A percentile compares a stretch with the other conserved stretches of the same genome.
These are phyloP conservation scores for Chlorella vulgaris DNA, from an alignment of 139 green algal species.

Conservation along the genomic window DNA sequence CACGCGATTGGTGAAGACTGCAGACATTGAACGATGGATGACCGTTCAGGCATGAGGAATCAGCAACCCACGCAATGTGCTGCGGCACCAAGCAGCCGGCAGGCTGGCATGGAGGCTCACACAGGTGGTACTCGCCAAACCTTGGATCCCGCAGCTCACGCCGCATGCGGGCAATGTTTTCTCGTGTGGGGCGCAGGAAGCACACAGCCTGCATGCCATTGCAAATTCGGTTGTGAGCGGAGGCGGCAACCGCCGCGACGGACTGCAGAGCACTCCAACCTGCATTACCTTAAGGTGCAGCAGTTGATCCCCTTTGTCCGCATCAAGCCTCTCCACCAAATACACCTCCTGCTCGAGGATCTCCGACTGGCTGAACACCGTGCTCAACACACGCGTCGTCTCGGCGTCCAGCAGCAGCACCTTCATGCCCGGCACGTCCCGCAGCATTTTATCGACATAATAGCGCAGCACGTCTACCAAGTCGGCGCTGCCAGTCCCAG, in stretches of 20 bases:
- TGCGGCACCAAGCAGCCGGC: too few species aligned
- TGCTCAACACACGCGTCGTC: conserved; percentile 81
- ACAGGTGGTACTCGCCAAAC: conserved; percentile 89
- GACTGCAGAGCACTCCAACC: too few species aligned
- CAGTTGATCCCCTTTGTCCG: conserved; percentile 57
- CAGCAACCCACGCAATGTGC: too few species aligned
- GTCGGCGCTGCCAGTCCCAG: conserved; percentile 39
- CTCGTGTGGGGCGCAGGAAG: conserved; percentile 88
- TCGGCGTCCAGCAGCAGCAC: conserved; percentile 91
- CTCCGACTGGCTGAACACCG: conserved; percentile 88
- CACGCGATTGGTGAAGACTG: conserved; percentile 91
- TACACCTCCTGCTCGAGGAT: conserved; percentile 92
- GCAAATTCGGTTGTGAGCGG: neutral
- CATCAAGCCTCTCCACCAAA: conserved; percentile 88
- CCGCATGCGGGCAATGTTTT: conserved; percentile 87
- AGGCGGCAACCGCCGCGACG: neutral
- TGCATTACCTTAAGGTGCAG: conserved; percentile 87
- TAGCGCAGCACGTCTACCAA: conserved; percentile 60
- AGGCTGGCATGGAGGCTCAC: too few species aligned
- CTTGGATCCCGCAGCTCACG: conserved; percentile 83
- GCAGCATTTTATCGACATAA: conserved; percentile 66
- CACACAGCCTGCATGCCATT: conserved; percentile 72
- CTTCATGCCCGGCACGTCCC: conserved; percentile 84
- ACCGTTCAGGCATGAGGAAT: too few species aligned
- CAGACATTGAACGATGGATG: too few species aligned